Evolutionary conservation across 306 rosid genomes (phyloP), one percentile per base, ranked within the genome.

Genomic region (Abrus pulchellus): DNA sequence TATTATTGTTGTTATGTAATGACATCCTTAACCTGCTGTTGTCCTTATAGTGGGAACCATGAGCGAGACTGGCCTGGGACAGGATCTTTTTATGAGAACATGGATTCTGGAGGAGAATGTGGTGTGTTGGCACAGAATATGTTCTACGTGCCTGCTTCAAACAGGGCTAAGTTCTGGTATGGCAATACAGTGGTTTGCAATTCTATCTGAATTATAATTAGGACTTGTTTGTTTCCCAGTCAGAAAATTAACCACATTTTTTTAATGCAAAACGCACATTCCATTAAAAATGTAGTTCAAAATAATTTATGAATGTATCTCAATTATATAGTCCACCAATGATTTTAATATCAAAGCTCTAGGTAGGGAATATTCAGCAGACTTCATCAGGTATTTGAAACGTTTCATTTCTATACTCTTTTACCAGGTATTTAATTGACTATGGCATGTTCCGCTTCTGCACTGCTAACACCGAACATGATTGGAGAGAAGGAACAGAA

Each of bases 401-500:
- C 56, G 70, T 47, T n/a, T 14, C 66, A 44, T 48, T 49, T 68
- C 48, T 68, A 5, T 40, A 33, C 38, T 83, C 30, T 44, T 70
- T 75, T 48, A 6, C 71, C 83, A 92, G 97, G 97, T 94, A 94
- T 79, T 78, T 88, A 54, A 80, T 91, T 53, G 92, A 94, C 84
- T 94, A 91, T 77, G 97, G 98, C 79, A 91, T 94, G 97, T 92
- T 92, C 83, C 97, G 81, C n/a, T 94, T 94, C 90, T 94, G 98
- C 83, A 29, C 92, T 52, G 98, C 94, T 5, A 89, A 94, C 87
- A 94, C 97, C 7, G 97, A 94, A 72, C 97, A 84, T 54, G 97
- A 92, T 82, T 92, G 97, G 98, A 87, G 98, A 73, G 97, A 90
- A 82, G 97, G 97, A 52, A 87, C 91, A 32, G 98, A 90, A 74